A percentile compares a stretch with the other conserved stretches of the same genome.
Conservation (phyloP, 345 rosid genomes). For the Murraya koenigii region DNA sequence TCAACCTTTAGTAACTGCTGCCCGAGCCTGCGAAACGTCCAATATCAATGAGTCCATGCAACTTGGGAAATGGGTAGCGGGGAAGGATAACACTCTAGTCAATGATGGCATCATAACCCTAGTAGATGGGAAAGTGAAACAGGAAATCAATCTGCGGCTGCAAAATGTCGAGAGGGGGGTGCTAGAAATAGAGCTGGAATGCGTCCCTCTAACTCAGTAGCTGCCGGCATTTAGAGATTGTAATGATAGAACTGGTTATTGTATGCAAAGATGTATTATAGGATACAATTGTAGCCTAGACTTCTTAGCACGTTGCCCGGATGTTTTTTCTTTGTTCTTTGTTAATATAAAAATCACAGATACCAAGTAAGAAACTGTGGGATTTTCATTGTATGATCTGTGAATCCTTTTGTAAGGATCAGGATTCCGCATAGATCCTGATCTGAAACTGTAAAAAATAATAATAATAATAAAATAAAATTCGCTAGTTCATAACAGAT, state of each 20-base stretch:
- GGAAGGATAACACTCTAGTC: constrained; percentile 65
- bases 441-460: background rate
- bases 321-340: background rate
- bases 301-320: background rate
- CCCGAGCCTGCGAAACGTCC: constrained; percentile 69
- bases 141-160: constrained; percentile 70
- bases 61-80: constrained; percentile 75
- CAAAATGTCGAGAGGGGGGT: constrained; percentile 90
- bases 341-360: background rate
- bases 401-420: background rate
- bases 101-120: constrained; percentile 68
- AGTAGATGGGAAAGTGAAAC: constrained; percentile 78
- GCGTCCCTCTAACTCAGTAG: constrained; percentile 88
- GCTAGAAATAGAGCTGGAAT: constrained; percentile 86
- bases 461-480: too few relatives aligned
- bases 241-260: background rate
- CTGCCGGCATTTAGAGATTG: background rate
- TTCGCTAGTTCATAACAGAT: background rate
- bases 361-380: background rate
- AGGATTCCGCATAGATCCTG: background rate
- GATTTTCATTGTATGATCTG: background rate
- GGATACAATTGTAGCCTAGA: background rate
- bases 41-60: constrained; percentile 52
- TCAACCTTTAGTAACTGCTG: constrained; percentile 80
- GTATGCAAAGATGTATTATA: background rate